Percentiles rank a stretch among this genome's conserved stretches.
These are phyloP conservation scores for Cajanus cajan DNA, from an alignment of 306 rosid genomes.

Conservation along the genomic window DNA sequence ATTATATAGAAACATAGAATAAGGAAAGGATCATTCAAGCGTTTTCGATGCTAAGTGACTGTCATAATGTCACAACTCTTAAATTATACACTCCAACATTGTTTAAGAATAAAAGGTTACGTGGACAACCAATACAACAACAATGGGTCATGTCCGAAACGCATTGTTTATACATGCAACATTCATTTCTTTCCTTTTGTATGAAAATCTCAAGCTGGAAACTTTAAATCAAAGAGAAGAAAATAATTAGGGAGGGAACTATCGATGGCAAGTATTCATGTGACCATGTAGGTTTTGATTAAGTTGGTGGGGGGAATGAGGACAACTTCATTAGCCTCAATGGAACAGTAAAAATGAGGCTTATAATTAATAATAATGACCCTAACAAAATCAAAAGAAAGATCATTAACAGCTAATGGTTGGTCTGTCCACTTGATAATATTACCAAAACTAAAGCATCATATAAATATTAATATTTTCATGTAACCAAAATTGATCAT, in stretches of 20 bases:
- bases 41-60: conserved; percentile 21
- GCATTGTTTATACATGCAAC: conserved; percentile 15
- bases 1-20: neutral
- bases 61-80: conserved; percentile 28
- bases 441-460: neutral
- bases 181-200: neutral
- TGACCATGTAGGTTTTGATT: conserved; percentile 18
- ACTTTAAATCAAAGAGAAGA: conserved; percentile 25
- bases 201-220: conserved; percentile 19
- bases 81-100: conserved; percentile 4
- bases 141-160: neutral
- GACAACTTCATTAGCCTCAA: conserved; percentile 7
- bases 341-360: neutral
- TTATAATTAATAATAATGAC: neutral
- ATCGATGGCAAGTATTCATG: conserved; percentile 18
- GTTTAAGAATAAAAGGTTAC: conserved; percentile 31
- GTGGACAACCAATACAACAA: conserved; percentile 21
- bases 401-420: neutral
- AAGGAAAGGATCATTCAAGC: neutral
- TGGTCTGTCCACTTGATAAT: conserved; percentile 2
- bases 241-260: neutral
- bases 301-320: conserved; percentile 21
- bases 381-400: conserved; percentile 20
- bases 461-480: neutral
- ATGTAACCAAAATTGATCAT: neutral